These are phyloP conservation scores for Mycena indigotica DNA, from an alignment of 768 basidiomycete genomes.

Conservation along the genomic window DNA sequence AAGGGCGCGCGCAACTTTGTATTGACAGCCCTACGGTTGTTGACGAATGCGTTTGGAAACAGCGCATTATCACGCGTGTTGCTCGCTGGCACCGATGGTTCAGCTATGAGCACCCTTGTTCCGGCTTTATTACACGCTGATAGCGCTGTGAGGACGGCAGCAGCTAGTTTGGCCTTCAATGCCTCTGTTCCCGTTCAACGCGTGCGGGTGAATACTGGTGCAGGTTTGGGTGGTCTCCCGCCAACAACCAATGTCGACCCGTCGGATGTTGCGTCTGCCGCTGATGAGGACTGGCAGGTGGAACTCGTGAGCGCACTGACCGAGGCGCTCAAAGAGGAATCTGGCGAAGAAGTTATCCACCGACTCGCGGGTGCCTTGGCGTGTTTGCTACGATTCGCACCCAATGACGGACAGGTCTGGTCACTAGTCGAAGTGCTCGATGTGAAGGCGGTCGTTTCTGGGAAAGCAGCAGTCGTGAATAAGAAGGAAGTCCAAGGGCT, in stretches of 20 bases:
- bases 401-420: constrained; percentile 58
- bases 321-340: constrained; percentile 73
- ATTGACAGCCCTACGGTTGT: constrained; percentile 66
- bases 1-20: constrained; percentile 55
- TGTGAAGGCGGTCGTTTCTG: constrained; percentile 52
- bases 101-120: constrained; percentile 60
- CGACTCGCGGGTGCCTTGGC: constrained; percentile 80
- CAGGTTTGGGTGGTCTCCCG: constrained; percentile 23
- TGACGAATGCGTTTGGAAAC: constrained; percentile 67
- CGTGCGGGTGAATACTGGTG: constrained; percentile 47
- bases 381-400: constrained; percentile 74
- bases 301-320: constrained; percentile 84
- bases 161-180: constrained; percentile 83
- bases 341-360: constrained; percentile 84
- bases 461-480: constrained; percentile 58
- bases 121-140: constrained; percentile 71
- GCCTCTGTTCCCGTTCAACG: constrained; percentile 67
- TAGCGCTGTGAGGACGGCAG: constrained; percentile 68
- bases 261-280: constrained; percentile 41
- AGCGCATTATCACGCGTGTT: constrained; percentile 45
- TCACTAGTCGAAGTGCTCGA: constrained; percentile 74
- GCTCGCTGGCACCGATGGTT: constrained; percentile 32
- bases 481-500: constrained; percentile 71
- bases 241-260: constrained; percentile 31
- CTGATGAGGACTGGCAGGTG: constrained; percentile 81